Percentiles rank a stretch among this genome's conserved stretches.
Conservation (phyloP, 805 yeast genomes). For the Blastobotrys robertii region DNA sequence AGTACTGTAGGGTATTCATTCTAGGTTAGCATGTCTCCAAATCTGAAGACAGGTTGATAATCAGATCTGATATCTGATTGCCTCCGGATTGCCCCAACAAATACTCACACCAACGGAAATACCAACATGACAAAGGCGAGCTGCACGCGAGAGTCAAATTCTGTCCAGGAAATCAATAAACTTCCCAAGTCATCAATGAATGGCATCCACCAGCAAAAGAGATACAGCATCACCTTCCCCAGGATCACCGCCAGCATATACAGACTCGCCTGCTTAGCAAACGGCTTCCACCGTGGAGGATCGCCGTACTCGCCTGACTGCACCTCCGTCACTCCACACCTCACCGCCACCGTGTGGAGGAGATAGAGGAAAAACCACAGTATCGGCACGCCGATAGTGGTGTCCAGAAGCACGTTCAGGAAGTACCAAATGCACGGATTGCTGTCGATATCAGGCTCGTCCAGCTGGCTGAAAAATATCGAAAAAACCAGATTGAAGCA, state of each 20-base stretch:
- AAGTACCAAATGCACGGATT: slow-evolving; percentile 96
- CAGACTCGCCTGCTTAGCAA: slow-evolving; percentile 58
- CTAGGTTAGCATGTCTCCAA: too few relatives aligned
- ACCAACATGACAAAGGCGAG: slow-evolving; percentile 76
- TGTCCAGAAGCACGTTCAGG: slow-evolving; percentile 76
- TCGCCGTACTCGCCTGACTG: slow-evolving; percentile 54
- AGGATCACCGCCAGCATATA: slow-evolving; percentile 52
- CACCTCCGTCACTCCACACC: slow-evolving; percentile 32
- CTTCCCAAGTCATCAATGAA: slow-evolving; percentile 61
- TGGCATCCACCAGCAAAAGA: slow-evolving; percentile 53
- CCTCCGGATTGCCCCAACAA: too few relatives aligned
- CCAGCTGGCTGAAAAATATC: slow-evolving; percentile 34
- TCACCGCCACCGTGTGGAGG: slow-evolving; percentile 37
- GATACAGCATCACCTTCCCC: slow-evolving; percentile 54
- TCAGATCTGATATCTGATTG: background rate
- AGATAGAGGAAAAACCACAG: slow-evolving; percentile 47
- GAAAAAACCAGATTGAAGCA: slow-evolving; percentile 65
- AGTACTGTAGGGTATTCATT: slow-evolving; percentile 42
- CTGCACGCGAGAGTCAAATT: slow-evolving; percentile 70
- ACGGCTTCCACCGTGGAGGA: slow-evolving; percentile 55
- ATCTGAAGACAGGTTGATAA: slow-evolving; percentile 1
- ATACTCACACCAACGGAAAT: slow-evolving; percentile 31
- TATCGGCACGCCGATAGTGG: slow-evolving; percentile 88
- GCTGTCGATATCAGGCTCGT: slow-evolving; percentile 31
- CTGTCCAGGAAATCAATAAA: slow-evolving; percentile 74